Base-by-base conservation (phyloP, 257 asterid species). In the Salvia rosmarinus region DNA sequence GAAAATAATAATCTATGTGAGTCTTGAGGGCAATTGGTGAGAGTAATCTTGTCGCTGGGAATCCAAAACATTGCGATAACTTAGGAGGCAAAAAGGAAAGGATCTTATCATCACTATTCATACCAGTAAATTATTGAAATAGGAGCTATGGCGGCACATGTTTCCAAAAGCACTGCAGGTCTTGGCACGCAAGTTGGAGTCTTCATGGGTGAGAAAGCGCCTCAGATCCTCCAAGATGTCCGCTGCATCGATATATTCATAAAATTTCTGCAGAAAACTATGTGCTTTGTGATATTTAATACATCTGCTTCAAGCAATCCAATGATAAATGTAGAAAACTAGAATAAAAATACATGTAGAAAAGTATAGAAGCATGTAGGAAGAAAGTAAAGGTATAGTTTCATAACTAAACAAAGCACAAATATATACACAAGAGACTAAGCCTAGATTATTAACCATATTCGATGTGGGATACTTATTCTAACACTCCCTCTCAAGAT, bases 121-220 rank as follows among this genome's bases (percentile, higher is more conserved):
- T 87, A 95, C 99, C 98, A 95, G 83, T 77, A 69, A 75, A 75
- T 77, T 80, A 50, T 95, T 91, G 86, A 95, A 95, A 80, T 87
- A 88, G 76, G 95, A 87, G 86, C 95, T 91, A 80, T 95, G 97
- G 64, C 99, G 92, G 84, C 99, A 95, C 95, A 95, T 88, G 81
- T 95, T 95, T 77, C 99, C 99, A 58, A 95, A 75, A 16, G 89
- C 98, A 75, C 98, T 89, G 87, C 98, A 91, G 65, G 96, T 80
- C 85, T 92, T 91, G 57, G 98, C 86, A 61, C 98, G 98, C 49
- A 95, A 58, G 78, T 95, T 91, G 40, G 97, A 86, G 79, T 95
- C 99, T 77, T 89, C 95, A 67, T 95, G 93, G 34, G 83, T 82
- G 67, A 95, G 92, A 77, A 88, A 88, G 71, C 73, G 83, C 83